Conservation (phyloP, 2,329 filamentous ascomycete species). For the Penicillium sp. region DNA sequence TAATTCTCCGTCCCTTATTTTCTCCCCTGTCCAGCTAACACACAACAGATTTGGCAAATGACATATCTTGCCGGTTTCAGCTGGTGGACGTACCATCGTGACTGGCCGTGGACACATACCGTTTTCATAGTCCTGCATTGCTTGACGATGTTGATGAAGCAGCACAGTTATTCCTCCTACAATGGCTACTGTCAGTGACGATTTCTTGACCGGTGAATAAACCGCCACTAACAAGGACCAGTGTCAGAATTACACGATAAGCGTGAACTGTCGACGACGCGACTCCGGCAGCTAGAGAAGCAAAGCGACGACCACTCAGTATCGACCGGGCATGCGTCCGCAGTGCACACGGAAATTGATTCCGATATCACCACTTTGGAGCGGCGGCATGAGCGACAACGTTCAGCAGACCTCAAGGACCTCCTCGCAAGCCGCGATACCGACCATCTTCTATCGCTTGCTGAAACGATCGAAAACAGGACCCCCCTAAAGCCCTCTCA, state of each 20-base stretch:
- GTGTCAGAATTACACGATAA: slow-evolving; percentile 58
- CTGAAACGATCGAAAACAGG: slow-evolving; percentile 58
- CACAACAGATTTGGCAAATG: slow-evolving; percentile 63
- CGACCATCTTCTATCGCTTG: slow-evolving; percentile 59
- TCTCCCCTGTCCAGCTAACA: not conserved
- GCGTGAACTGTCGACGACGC: slow-evolving; percentile 31
- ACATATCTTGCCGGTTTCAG: slow-evolving; percentile 60
- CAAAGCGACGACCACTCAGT: not conserved
- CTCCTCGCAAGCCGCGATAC: slow-evolving; percentile 25
- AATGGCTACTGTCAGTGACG: slow-evolving; percentile 59
- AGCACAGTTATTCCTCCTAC: slow-evolving; percentile 67
- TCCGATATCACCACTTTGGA: slow-evolving; percentile 8
- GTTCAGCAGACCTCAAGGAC: slow-evolving; percentile 20
- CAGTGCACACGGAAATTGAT: not conserved
- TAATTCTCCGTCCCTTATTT: not conserved
- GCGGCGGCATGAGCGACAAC: slow-evolving; percentile 42
- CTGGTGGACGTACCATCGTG: slow-evolving; percentile 62
- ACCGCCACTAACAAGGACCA: slow-evolving; percentile 8
- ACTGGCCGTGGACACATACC: slow-evolving; percentile 81
- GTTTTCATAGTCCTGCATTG: slow-evolving; percentile 68
- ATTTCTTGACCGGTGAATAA: not conserved
- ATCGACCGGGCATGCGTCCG: not conserved
- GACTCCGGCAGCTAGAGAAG: slow-evolving; percentile 10
- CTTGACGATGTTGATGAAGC: slow-evolving; percentile 76
- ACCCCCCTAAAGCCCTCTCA: slow-evolving; percentile 53